Evolutionary conservation across 2,329 filamentous ascomycete species (phyloP), one percentile per base, ranked within the genome.

Genomic region (Pyrenochaeta sp.): DNA sequence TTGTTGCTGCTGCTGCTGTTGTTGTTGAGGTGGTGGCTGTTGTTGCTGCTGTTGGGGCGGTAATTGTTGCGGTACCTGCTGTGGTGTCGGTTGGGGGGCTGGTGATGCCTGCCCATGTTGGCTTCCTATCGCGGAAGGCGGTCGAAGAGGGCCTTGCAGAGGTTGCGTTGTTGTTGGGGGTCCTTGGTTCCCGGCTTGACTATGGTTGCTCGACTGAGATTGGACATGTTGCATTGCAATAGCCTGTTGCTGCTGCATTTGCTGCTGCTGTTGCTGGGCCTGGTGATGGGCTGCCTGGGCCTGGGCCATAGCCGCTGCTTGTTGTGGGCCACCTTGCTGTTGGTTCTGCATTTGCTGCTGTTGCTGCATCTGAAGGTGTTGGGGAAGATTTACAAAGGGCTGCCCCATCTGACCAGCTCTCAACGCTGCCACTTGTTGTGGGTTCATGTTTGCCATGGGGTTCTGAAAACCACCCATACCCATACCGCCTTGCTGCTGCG

Each of bases 401-500:
- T 62, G 61, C 1, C 67, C 69, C 61, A 74, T 70, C 34, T 67
- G 62, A 39, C 62, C 60, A 25, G 63, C 65, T 27, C 68, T 64
- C 50, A 73, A 50, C n/a, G 64, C 63, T 24, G 67, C 66, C 50
- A 75, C 62, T 54, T 76, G 73, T 39, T 75, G 72, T 42, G 66
- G 68, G 25, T 76, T 85, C 71, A 87, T 82, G 58, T 79, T 67
- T 75, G 66, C 82, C 74, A 88, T 84, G 3, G 80, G 82, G 72
- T 88, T 85, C 36, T 80, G 84, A 67, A 86, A 84, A 19, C 80
- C 79, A 19, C 80, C 79, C 60, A 81, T 82, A 19, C 80, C 79
- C 78, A 88, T 85, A 47, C 83, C 81, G 51, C 65, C 67, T 32
- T 83, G 75, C 61, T 88, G 85, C 50, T 88, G 85, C 40, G 86